Conservation (phyloP, 75 land plant genomes). For the Adiantum capillusveneris region DNA sequence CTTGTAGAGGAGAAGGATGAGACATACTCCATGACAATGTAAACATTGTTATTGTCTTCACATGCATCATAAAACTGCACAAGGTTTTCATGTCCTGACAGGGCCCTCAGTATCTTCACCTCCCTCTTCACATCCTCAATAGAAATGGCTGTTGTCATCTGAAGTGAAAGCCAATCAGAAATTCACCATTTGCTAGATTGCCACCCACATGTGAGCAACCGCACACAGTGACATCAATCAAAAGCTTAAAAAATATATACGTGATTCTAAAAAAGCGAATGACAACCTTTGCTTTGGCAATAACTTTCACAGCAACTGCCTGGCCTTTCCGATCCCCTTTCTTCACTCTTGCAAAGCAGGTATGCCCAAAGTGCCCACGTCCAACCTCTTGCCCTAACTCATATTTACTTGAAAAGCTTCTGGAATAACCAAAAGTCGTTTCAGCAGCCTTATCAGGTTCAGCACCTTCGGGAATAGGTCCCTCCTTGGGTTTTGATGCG, state of each 20-base stretch:
- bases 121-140: slow-evolving; percentile 52
- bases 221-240: not conserved
- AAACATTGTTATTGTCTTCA: slow-evolving; percentile 51
- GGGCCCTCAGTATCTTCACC: slow-evolving; percentile 52
- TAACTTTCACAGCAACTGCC: slow-evolving; percentile 72
- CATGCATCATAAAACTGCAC: slow-evolving; percentile 57
- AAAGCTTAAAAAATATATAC: not conserved
- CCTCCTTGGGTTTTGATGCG: slow-evolving; percentile 36
- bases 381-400: slow-evolving; percentile 86
- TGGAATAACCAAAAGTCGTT: slow-evolving; percentile 60
- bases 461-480: slow-evolving; percentile 47
- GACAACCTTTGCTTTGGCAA: slow-evolving; percentile 72
- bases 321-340: slow-evolving; percentile 71
- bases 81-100: slow-evolving; percentile 47
- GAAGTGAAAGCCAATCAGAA: slow-evolving; percentile 6
- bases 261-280: not conserved
- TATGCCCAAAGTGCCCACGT: slow-evolving; percentile 84
- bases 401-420: slow-evolving; percentile 66
- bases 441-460: slow-evolving; percentile 46
- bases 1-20: not conserved
- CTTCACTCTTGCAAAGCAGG: slow-evolving; percentile 56
- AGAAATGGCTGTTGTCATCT: slow-evolving; percentile 68
- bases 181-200: no score
- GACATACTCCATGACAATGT: slow-evolving; percentile 63
- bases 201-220: no score